Percentiles rank a stretch among this genome's conserved stretches.
These are phyloP conservation scores for Harrya chromipes DNA, from an alignment of 768 basidiomycete species.

Conservation along the genomic window DNA sequence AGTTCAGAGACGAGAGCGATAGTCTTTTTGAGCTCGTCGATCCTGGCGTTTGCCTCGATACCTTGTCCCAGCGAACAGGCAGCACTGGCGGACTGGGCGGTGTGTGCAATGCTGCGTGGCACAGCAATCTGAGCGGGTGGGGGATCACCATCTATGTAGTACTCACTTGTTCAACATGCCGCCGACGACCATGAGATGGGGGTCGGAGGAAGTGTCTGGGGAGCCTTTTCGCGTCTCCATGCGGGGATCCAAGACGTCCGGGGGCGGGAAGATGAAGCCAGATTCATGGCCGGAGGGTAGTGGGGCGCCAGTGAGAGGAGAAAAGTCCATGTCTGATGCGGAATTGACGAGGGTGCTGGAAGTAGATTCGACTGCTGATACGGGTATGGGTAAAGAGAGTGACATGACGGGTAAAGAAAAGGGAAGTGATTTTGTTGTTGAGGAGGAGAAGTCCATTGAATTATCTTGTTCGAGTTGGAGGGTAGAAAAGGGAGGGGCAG, in stretches of 20 bases:
- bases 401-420: too few species aligned
- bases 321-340: slow-evolving; percentile 25
- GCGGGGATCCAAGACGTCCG: slow-evolving; percentile 23
- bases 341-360: slow-evolving; percentile 19
- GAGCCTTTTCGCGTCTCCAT: slow-evolving; percentile 13
- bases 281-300: slow-evolving; percentile 16
- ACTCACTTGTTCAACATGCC: slow-evolving; percentile 55
- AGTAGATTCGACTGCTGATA: slow-evolving; percentile 18
- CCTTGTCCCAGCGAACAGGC: slow-evolving; percentile 48
- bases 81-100: slow-evolving; percentile 54
- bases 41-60: slow-evolving; percentile 45
- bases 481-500: slow-evolving; percentile 13
- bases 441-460: slow-evolving; percentile 38
- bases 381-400: slow-evolving; percentile 5
- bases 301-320: slow-evolving; percentile 13
- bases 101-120: slow-evolving; percentile 52
- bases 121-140: slow-evolving; percentile 18
- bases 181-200: slow-evolving; percentile 49
- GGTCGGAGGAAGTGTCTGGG: slow-evolving; percentile 37
- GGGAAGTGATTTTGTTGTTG: too few species aligned
- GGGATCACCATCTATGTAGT: not conserved
- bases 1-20: slow-evolving; percentile 53
- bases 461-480: too few species aligned
- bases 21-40: slow-evolving; percentile 55
- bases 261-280: slow-evolving; percentile 24